A percentile compares a stretch with the other conserved stretches of the same genome.
These are phyloP conservation scores for Colletotrichum kahawae DNA, from an alignment of 2,329 filamentous ascomycete species.

Conservation along the genomic window DNA sequence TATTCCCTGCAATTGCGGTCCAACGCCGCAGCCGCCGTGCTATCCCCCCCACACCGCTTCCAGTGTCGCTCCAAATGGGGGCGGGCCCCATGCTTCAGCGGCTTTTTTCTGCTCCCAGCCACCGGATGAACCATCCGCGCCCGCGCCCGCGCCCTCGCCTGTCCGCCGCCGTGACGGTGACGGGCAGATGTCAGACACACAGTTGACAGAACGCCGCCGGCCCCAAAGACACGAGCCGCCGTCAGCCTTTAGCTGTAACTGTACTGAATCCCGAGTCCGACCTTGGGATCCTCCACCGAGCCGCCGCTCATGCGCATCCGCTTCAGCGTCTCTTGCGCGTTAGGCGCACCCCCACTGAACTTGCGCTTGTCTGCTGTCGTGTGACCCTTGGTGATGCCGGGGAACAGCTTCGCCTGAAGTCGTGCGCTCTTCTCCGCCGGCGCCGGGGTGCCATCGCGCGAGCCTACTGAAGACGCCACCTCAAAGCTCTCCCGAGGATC, in stretches of 20 bases:
- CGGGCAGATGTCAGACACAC: neutral
- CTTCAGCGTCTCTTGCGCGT: constrained; percentile 44
- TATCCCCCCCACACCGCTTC: constrained; percentile 22
- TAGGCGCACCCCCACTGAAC: constrained; percentile 39
- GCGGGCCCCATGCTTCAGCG: neutral
- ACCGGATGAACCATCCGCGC: constrained; percentile 12
- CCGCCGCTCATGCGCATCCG: constrained; percentile 51
- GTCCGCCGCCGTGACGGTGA: neutral
- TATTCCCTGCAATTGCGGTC: constrained; percentile 9
- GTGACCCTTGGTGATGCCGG: constrained; percentile 46
- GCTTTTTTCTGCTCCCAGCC: constrained; percentile 4
- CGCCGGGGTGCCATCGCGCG: constrained; percentile 48
- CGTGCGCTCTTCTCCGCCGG: constrained; percentile 51
- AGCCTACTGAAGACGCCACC: constrained; percentile 46
- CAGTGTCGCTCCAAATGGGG: neutral
- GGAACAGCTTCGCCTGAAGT: constrained; percentile 57
- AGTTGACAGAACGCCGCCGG: neutral
- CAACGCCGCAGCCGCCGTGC: constrained; percentile 17
- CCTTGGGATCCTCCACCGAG: constrained; percentile 37
- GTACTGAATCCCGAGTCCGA: constrained; percentile 61
- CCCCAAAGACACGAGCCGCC: neutral
- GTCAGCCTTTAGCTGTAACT: constrained; percentile 24
- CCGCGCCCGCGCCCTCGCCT: neutral
- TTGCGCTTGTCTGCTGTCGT: constrained; percentile 55
- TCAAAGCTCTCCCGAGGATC: constrained; percentile 60